Percentiles rank a stretch among this genome's conserved stretches.
These are phyloP conservation scores for Blastocystis sp. DNA, from an alignment of 352 stramenopile species.

Conservation along the genomic window DNA sequence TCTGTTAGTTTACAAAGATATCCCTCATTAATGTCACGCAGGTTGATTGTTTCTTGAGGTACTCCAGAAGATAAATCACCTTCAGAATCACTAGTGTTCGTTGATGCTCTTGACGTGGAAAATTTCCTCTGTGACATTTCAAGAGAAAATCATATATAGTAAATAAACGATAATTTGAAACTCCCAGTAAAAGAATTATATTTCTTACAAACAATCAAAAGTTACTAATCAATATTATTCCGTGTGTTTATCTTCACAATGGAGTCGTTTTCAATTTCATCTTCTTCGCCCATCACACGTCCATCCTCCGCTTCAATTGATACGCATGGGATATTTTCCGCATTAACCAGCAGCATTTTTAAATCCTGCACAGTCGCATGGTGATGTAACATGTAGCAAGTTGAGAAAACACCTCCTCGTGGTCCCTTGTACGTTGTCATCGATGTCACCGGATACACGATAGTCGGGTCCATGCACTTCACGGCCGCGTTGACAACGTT, in stretches of 20 bases:
- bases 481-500: conserved; percentile 78
- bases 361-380: conserved; percentile 47
- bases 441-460: conserved; percentile 77
- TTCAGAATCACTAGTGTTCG: background rate
- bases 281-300: conserved; percentile 33
- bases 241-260: conserved; percentile 58
- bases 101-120: background rate
- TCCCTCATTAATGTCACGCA: background rate
- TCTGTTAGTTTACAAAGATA: conserved; percentile 32
- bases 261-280: conserved; percentile 25
- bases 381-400: conserved; percentile 48
- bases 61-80: background rate
- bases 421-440: conserved; percentile 72
- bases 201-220: background rate
- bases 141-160: no score
- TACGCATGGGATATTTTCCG: conserved; percentile 52
- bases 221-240: conserved; percentile 39
- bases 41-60: background rate
- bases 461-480: conserved; percentile 70
- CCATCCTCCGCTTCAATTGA: conserved; percentile 51
- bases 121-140: background rate
- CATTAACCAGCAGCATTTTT: conserved; percentile 36
- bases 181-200: background rate
- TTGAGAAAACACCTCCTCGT: conserved; percentile 6
- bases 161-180: no score